A percentile compares a stretch with the other conserved stretches of the same genome.
These are phyloP conservation scores for Stemphylium lycopersici DNA, from an alignment of 2,329 filamentous ascomycete genomes.

Conservation along the genomic window DNA sequence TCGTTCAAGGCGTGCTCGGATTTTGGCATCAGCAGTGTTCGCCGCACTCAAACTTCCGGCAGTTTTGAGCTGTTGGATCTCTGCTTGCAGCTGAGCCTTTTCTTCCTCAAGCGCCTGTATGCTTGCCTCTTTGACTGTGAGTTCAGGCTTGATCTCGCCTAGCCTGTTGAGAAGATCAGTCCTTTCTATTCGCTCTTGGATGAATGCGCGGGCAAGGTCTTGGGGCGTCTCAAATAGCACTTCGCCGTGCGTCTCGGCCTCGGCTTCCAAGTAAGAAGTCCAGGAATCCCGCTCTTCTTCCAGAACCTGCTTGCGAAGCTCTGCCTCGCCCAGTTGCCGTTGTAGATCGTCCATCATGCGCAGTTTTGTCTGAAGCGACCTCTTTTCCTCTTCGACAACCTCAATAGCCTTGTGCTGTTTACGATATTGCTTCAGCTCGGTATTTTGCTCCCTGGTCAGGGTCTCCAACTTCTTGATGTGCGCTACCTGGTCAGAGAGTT, in stretches of 20 bases:
- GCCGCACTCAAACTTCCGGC: slow-evolving; percentile 48
- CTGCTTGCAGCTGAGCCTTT: slow-evolving; percentile 65
- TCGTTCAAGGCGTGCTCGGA: slow-evolving; percentile 77
- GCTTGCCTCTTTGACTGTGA: slow-evolving; percentile 75
- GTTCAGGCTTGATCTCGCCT: slow-evolving; percentile 78
- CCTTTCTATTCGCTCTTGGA: slow-evolving; percentile 80
- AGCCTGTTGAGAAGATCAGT: slow-evolving; percentile 80
- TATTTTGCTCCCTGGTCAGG: slow-evolving; percentile 76
- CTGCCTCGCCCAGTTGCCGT: slow-evolving; percentile 76
- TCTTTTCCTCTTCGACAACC: slow-evolving; percentile 94
- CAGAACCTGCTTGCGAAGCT: slow-evolving; percentile 81
- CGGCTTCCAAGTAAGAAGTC: slow-evolving; percentile 80
- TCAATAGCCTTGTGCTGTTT: slow-evolving; percentile 86
- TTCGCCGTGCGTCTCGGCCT: slow-evolving; percentile 64
- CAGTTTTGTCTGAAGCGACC: slow-evolving; percentile 76
- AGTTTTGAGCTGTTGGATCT: slow-evolving; percentile 73
- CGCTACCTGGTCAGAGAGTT: slow-evolving; percentile 89
- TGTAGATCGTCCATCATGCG: slow-evolving; percentile 76
- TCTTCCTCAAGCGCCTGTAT: slow-evolving; percentile 76
- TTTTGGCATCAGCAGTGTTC: slow-evolving; percentile 64
- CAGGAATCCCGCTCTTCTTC: slow-evolving; percentile 89
- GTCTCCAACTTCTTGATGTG: slow-evolving; percentile 86
- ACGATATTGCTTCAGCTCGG: slow-evolving; percentile 81
- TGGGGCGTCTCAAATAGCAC: slow-evolving; percentile 87
- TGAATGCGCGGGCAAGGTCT: slow-evolving; percentile 80